Evolutionary conservation across 352 stramenopile species (phyloP).

Genomic region (Globisporangium uncinulatum): DNA sequence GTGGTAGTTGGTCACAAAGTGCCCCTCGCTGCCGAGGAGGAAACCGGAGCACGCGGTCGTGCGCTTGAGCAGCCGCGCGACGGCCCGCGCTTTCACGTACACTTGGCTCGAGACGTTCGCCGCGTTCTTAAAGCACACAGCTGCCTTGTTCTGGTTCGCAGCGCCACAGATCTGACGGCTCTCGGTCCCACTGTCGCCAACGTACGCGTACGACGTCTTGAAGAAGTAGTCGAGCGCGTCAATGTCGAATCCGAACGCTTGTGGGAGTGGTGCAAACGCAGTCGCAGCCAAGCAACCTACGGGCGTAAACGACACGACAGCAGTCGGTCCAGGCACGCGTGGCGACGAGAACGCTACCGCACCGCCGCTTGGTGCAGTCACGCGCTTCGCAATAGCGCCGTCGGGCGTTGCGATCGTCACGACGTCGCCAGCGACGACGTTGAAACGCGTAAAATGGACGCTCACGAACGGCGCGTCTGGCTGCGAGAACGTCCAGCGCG

Average conservation of each 20-base stretch:
- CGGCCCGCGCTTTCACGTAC: slow-evolving; percentile 21
- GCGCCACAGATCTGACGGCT: slow-evolving; percentile 21
- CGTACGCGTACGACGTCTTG: slow-evolving; percentile 7
- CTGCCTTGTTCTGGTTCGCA: slow-evolving; percentile 26
- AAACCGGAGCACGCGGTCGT: slow-evolving; percentile 35
- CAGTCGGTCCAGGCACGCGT: slow-evolving; percentile 18
- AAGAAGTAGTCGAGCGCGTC: slow-evolving; percentile 26
- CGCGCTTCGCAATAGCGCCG: slow-evolving; percentile 15
- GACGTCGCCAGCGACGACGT: slow-evolving; percentile 23
- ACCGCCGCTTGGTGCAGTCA: slow-evolving; percentile 13
- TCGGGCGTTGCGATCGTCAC: slow-evolving; percentile 21
- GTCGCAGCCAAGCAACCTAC: slow-evolving; percentile 1
- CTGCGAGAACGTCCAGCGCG: slow-evolving; percentile 17
- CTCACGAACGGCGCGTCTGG: slow-evolving; percentile 31
- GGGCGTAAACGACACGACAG: slow-evolving; percentile 24
- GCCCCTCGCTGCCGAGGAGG: slow-evolving; percentile 33
- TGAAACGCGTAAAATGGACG: slow-evolving; percentile 33
- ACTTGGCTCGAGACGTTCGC: slow-evolving; percentile 13
- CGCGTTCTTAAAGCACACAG: slow-evolving; percentile 28
- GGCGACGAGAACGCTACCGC: slow-evolving; percentile 28
- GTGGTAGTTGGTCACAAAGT: slow-evolving; percentile 47
- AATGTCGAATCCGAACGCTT: slow-evolving; percentile 22
- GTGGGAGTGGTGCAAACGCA: slow-evolving; percentile 1
- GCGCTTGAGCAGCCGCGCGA: slow-evolving; percentile 32
- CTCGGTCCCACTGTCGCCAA: slow-evolving; percentile 4